phyloP scores from a whole-genome alignment of 177 flowering plant genomes.

The Vitis hybrid region DNA sequence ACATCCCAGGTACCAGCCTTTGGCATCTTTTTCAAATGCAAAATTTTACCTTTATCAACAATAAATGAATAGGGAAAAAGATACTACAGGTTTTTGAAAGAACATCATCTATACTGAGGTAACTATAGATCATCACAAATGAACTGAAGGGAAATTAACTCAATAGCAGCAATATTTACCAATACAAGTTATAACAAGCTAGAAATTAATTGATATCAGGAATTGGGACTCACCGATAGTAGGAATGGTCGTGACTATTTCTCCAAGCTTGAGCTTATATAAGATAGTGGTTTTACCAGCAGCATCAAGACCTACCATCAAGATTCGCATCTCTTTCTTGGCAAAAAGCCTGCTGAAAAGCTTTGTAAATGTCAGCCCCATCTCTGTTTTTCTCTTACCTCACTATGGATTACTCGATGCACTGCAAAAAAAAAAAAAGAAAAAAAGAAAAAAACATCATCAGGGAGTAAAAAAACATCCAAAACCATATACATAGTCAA shows the following conservation, averaged over 20 bases:
- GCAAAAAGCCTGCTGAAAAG: conserved; percentile 85
- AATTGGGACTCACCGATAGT: conserved; percentile 62
- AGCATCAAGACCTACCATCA: conserved; percentile 96
- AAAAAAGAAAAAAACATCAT: background rate
- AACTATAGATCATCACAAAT: too few relatives aligned
- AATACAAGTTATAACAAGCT: too few relatives aligned
- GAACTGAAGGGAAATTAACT: too few relatives aligned
- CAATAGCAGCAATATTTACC: too few relatives aligned
- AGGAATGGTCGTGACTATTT: conserved; percentile 88
- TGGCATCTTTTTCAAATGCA: too few relatives aligned
- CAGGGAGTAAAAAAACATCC: background rate
- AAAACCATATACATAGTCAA: background rate
- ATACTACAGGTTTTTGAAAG: too few relatives aligned
- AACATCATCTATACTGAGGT: too few relatives aligned
- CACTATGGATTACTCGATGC: background rate
- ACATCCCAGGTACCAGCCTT: too few relatives aligned
- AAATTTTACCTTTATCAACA: too few relatives aligned
- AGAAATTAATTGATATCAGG: too few relatives aligned
- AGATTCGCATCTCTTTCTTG: conserved; percentile 87
- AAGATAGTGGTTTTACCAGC: conserved; percentile 92
- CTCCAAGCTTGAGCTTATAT: conserved; percentile 89
- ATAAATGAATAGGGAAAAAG: too few relatives aligned
- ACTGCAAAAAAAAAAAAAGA: background rate
- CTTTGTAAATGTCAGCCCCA: conserved; percentile 85
- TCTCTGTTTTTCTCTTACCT: conserved; percentile 20